Base-by-base conservation (phyloP, 2,329 filamentous ascomycete species). In the Chaetomium globosum region DNA sequence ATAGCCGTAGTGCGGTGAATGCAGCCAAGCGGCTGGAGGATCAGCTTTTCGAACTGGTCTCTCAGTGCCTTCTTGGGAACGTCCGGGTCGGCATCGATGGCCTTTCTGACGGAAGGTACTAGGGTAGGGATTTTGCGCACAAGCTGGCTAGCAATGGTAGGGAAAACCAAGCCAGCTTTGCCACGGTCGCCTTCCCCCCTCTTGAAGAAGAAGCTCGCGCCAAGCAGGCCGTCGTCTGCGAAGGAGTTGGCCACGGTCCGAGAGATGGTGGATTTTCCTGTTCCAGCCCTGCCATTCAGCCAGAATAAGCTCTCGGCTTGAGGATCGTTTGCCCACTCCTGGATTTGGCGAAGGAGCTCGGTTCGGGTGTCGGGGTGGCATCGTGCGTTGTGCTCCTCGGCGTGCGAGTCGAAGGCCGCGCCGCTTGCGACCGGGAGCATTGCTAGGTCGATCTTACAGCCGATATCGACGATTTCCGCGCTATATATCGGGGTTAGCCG, bases 141-240 rank as follows among this genome's bases (percentile, higher is more conserved):
- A 2, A 82, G 68, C 49, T 80, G 73, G 9, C 64, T 63, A 8
- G 77, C 75, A 39, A 83, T 70, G 0, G 79, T 82, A 0, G 78
- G 72, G 19, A 83, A 69, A 33, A 69, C 7, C 55, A 65, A 74
- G 4, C 68, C 68, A 1, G 75, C 73, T 51, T 73, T 74, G 1
- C 76, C 74, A 28, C 77, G 74, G 65, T 81, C 77, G 2, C 69
- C 71, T 57, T 79, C 78, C 0, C 77, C 79, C 65, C 73, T 76
- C 59, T 79, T 80, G 70, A 82, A 83, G 71, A 81, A 81, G 67
- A 82, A 82, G 65, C 75, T 79, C 2, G 75, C 76, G n/a, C 72
- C 74, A 52, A 79, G 73, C 4, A 67, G 3, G 5, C 61, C 36
- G 9, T 39, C 21, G 3, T 66, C 30, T 12, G 63, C 61, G 49